Evolutionary conservation across 768 basidiomycete genomes (phyloP), one percentile per base, ranked within the genome.

Genomic region (Kwoniella botswanensis): DNA sequence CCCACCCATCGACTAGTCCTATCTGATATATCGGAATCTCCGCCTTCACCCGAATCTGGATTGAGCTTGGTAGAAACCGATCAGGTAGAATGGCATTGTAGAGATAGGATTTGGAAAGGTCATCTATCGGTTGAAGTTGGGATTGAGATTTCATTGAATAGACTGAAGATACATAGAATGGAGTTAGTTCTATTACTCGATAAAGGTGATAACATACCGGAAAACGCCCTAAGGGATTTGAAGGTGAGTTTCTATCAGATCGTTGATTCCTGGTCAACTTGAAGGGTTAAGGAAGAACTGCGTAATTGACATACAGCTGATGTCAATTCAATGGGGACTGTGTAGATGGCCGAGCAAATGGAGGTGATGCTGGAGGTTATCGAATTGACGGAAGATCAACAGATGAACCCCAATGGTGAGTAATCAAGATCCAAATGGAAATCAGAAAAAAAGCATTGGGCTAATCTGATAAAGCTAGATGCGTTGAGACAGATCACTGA

Each of bases 291-390:
- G 46, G 46, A 10, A 15, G 46, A 35, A 46, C 17, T 46, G 29
- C 13, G 1, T 41, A 44, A 62, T 6, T 7, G 29, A n/a, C 6
- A 17, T 10, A n/a, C 22, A 21, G 15, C 22, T 56, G 29, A 11
- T 35, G 24, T 21, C 15, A 21, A 21, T 56, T 7, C 54, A 12
- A 55, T 11, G 26, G n/a, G 21, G 56, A 44, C 24, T 15, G 2
- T 22, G 22, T 24, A 72, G 71, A 64, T 72, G 26, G 44, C 71
- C 6, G 46, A 63, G 29, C 22, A 61, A 7, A 72, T 72, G 65
- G 65, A 72, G 22, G 29, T 42, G 22, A 44, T 72, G 46, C 17
- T 43, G 18, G 29, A 53, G 24, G 50, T 72, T 4, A 53, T 72
- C 52, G 43, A 35, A 9, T 21, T 63, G 11, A 43, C 44, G 18